Evolutionary conservation across 345 rosid species (phyloP).

Genomic region (Erucastrum elatum): DNA sequence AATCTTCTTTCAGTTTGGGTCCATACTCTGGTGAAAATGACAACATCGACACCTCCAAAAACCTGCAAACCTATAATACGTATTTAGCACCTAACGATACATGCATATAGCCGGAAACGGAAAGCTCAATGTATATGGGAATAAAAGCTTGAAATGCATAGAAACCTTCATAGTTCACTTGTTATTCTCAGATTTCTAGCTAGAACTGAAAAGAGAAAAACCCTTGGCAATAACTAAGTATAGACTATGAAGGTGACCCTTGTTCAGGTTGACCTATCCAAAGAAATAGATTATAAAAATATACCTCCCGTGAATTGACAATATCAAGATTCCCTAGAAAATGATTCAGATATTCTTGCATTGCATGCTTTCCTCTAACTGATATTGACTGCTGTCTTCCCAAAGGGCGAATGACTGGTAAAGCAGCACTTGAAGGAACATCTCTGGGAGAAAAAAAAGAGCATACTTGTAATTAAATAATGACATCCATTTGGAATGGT

Average conservation of each 20-base stretch:
- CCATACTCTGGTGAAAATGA: conserved; percentile 96
- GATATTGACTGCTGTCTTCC: conserved; percentile 94
- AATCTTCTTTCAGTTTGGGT: conserved; percentile 94
- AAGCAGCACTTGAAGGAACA: conserved; percentile 97
- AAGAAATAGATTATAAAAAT: conserved; percentile 13
- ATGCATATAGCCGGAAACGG: conserved; percentile 16
- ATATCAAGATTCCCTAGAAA: conserved; percentile 94
- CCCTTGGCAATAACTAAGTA: conserved; percentile 23
- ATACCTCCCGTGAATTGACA: conserved; percentile 93
- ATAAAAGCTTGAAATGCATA: conserved; percentile 13
- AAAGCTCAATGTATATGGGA: conserved; percentile 15
- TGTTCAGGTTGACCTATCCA: background rate
- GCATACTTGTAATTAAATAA: conserved; percentile 25
- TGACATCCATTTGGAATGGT: background rate
- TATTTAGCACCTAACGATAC: conserved; percentile 38
- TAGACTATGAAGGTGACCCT: conserved; percentile 7
- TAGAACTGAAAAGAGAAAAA: conserved; percentile 23
- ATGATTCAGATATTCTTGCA: conserved; percentile 91
- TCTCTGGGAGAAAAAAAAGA: conserved; percentile 63
- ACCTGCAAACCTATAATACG: conserved; percentile 84
- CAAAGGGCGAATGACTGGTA: conserved; percentile 87
- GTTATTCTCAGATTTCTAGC: conserved; percentile 17
- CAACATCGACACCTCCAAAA: conserved; percentile 94
- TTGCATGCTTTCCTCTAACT: conserved; percentile 87
- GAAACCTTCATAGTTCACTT: conserved; percentile 7